Percentiles rank a stretch among this genome's conserved stretches.
phyloP scores from a whole-genome alignment of 1,284 basidiomycete species.

The Lentinus polychrous region DNA sequence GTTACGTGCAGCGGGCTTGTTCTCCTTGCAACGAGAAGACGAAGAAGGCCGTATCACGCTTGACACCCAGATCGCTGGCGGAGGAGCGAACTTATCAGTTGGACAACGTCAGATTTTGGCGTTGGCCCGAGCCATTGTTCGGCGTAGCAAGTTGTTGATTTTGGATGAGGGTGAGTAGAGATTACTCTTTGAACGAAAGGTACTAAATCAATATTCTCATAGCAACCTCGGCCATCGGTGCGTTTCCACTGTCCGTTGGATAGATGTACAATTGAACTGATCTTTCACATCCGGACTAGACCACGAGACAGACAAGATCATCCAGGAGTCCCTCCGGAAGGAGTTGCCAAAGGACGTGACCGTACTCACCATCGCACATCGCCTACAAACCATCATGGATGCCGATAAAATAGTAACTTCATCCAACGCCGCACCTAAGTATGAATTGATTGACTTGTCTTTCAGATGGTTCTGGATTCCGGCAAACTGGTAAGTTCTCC shows the following conservation, averaged over 20 bases:
- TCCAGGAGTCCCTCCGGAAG: constrained; percentile 26
- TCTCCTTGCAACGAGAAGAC: constrained; percentile 19
- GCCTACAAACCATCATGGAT: constrained; percentile 30
- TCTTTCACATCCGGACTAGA: constrained; percentile 12
- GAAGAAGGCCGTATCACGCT: constrained; percentile 23
- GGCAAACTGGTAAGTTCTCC: constrained; percentile 25
- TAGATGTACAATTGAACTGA: constrained; percentile 12
- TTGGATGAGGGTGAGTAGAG: constrained; percentile 23
- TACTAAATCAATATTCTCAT: constrained; percentile 6
- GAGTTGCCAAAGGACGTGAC: constrained; percentile 24
- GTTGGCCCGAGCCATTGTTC: constrained; percentile 25
- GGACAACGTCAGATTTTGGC: constrained; percentile 48
- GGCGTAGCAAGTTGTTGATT: constrained; percentile 26
- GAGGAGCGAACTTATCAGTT: constrained; percentile 37
- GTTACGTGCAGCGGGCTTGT: constrained; percentile 23
- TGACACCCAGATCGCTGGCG: constrained; percentile 24
- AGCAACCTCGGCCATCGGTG: constrained; percentile 49
- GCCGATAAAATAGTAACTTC: constrained; percentile 26
- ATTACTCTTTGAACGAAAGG: background rate
- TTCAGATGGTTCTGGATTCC: constrained; percentile 31
- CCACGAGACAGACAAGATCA: constrained; percentile 25
- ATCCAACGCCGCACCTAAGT: background rate
- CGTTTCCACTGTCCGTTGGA: no score
- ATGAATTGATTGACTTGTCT: background rate
- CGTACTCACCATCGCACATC: constrained; percentile 29